Base-by-base conservation (phyloP, 2,329 filamentous ascomycete genomes). In the Neobulgaria alba region DNA sequence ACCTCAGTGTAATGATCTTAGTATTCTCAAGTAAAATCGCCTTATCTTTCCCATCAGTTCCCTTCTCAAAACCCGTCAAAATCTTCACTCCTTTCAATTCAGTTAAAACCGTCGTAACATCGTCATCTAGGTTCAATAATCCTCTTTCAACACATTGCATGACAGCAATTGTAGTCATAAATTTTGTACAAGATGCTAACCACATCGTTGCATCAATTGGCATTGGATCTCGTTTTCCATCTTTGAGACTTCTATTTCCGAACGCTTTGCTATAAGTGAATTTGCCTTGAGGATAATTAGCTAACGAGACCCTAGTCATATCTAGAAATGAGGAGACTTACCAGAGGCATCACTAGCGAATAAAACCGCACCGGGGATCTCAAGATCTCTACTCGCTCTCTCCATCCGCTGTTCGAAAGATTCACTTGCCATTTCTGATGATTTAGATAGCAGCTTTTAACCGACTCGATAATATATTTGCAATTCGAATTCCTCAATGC, bases 141-240 rank as follows among this genome's bases (percentile, higher is more conserved):
- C 69, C 71, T 43, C 66, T 59, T 53, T 77, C 74, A 0, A 77
- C 72, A 1, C 75, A 65, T 56, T 77, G 73, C 67, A 78, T 69
- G 19, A 63, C 67, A 1, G 71, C 68, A 5, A 77, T 56, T 0
- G 64, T 68, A 0, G 67, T 63, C 15, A 77, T 59, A 58, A 76
- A 64, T 58, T 77, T 77, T 14, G 73, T 76, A 53, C 70, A 75
- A 0, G 72, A 75, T 0, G 73, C 73, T n/a, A 33, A 17, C 15
- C 30, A 33, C 5, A 33, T 14, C 3, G n/a, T n/a, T 16, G 19
- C 15, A 16, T 26, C 21, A 15, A n/a, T 9, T 4, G 10, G 14
- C 14, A 36, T 19, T 16, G 16, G 18, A 26, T 19, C 10, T n/a
- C n/a, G n/a, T 23, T n/a, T 5, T 9, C 5, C 5, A 3, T 19